Evolutionary conservation across 139 green algal species (phyloP).

Genomic region (Picochlorum sp.): DNA sequence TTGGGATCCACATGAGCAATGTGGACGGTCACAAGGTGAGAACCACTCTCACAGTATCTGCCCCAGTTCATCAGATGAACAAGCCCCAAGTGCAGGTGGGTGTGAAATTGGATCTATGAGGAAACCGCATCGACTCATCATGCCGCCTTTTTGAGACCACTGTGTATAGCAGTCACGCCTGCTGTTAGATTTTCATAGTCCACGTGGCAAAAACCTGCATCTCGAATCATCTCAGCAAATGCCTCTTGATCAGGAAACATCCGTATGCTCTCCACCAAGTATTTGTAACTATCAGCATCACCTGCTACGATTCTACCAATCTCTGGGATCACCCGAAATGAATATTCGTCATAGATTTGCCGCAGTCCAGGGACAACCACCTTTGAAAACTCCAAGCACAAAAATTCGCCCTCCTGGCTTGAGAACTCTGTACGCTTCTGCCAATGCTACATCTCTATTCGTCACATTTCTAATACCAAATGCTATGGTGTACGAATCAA

Average conservation of each 20-base stretch:
- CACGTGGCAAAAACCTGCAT: constrained; percentile 72
- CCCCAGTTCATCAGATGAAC: not conserved
- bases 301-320: constrained; percentile 78
- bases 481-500: constrained; percentile 94
- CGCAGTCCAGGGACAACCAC: constrained; percentile 53
- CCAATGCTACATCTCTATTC: constrained; percentile 61
- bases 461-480: constrained; percentile 98
- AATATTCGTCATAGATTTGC: constrained; percentile 90
- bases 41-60: not conserved
- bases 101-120: not conserved
- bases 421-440: constrained; percentile 77
- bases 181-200: constrained; percentile 73
- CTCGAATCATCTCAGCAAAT: constrained; percentile 73
- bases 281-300: constrained; percentile 86
- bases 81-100: not conserved
- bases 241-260: constrained; percentile 78
- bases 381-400: constrained; percentile 92
- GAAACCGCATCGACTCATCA: not conserved
- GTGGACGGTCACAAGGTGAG: not conserved
- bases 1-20: not conserved
- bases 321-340: constrained; percentile 86
- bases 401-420: constrained; percentile 69
- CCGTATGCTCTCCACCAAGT: constrained; percentile 96
- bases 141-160: constrained; percentile 66
- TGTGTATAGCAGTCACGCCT: constrained; percentile 92